Conservation (phyloP, 2,329 filamentous ascomycete genomes). For the Colletotrichum karsti region DNA sequence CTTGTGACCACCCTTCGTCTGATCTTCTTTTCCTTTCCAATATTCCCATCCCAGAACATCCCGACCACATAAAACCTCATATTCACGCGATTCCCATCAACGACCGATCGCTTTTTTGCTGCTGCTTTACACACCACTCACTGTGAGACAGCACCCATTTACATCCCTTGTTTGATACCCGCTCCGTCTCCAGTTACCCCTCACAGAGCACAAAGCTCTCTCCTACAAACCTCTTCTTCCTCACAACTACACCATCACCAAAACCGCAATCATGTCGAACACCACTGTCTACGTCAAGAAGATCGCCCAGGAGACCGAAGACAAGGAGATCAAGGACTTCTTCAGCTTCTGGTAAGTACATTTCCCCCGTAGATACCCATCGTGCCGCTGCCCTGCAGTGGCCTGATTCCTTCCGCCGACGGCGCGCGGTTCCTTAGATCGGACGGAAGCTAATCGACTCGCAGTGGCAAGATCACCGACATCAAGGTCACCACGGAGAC, state of each 20-base stretch:
- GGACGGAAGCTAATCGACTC: constrained; percentile 17
- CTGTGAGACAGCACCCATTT: constrained; percentile 14
- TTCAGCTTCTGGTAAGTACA: constrained; percentile 90
- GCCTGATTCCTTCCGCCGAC: neutral
- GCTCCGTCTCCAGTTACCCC: constrained; percentile 20
- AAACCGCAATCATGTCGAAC: constrained; percentile 59
- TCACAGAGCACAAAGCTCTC: constrained; percentile 19
- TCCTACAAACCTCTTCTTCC: constrained; percentile 8
- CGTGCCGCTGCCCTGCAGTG: neutral
- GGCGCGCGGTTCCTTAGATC: neutral
- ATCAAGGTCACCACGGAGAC: constrained; percentile 78
- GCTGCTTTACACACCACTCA: neutral
- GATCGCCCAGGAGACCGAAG: constrained; percentile 82
- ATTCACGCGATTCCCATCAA: neutral
- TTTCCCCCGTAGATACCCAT: neutral
- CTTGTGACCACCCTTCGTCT: constrained; percentile 26
- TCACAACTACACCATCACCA: constrained; percentile 4
- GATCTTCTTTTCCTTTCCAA: constrained; percentile 1
- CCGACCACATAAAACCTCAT: constrained; percentile 17
- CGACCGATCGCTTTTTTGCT: neutral
- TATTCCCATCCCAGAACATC: constrained; percentile 1
- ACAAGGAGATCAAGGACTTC: constrained; percentile 95
- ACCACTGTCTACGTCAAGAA: constrained; percentile 86
- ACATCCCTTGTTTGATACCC: constrained; percentile 22
- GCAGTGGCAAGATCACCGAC: constrained; percentile 88